Conservation (phyloP, 768 basidiomycete genomes). For the Cubamyces sp. region DNA sequence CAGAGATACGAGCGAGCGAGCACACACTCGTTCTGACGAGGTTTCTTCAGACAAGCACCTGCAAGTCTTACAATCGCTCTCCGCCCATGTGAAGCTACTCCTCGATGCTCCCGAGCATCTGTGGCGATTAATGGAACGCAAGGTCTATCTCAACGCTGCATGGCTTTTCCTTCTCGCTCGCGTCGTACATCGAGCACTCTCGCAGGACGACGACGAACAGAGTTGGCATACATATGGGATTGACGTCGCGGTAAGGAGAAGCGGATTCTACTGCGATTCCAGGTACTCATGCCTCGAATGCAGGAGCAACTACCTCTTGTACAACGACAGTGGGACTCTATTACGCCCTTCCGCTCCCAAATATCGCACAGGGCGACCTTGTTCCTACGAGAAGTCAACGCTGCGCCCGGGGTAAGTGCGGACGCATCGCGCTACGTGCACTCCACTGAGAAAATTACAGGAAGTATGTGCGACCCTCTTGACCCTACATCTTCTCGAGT, state of each 20-base stretch:
- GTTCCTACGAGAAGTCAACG: slow-evolving; percentile 65
- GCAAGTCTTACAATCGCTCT: slow-evolving; percentile 69
- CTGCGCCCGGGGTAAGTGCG: slow-evolving; percentile 54
- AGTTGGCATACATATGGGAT: slow-evolving; percentile 63
- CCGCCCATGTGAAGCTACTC: slow-evolving; percentile 90
- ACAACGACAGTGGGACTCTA: slow-evolving; percentile 91
- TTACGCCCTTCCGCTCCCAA: slow-evolving; percentile 85
- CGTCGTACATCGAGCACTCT: slow-evolving; percentile 79
- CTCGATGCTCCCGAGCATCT: slow-evolving; percentile 91
- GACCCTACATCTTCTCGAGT: slow-evolving; percentile 88
- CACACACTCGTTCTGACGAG: not conserved
- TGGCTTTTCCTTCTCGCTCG: slow-evolving; percentile 88
- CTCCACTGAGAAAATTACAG: slow-evolving; percentile 41
- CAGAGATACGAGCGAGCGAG: not conserved
- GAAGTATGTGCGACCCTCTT: slow-evolving; percentile 78
- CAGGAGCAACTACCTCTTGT: slow-evolving; percentile 88
- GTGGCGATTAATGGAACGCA: slow-evolving; percentile 84
- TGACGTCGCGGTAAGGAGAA: slow-evolving; percentile 57
- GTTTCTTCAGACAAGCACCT: slow-evolving; percentile 61
- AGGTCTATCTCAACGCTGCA: slow-evolving; percentile 79
- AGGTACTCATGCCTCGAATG: slow-evolving; percentile 4
- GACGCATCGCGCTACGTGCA: not conserved
- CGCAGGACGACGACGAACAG: slow-evolving; percentile 57
- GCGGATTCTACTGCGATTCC: not conserved
- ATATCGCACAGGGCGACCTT: slow-evolving; percentile 88